Evolutionary conservation across 352 stramenopile genomes (phyloP), one percentile per base, ranked within the genome.

Genomic region (Globisporangium camurandrum): DNA sequence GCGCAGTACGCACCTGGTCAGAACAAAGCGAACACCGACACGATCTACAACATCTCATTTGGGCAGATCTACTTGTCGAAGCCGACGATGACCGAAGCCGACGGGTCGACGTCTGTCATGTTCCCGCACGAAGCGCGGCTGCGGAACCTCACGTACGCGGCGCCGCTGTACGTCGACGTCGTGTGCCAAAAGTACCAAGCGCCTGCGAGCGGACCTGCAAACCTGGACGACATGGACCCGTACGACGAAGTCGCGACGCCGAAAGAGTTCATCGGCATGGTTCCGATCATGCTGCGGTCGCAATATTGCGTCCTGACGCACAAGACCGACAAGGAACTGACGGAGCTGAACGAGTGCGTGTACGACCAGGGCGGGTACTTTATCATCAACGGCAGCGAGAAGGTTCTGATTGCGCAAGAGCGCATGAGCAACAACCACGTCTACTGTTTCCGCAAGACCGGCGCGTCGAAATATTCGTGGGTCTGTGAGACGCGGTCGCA

Each of bases 321-420:
- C 58, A 94, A 95, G 68, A 93, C 76, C 6, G 92, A 98, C 64
- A 93, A 96, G 66, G 86, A 97, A 57, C 69, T 97, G 5, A 96
- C 88, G 22, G 86, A 97, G 45, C 67, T 97, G 30, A 95, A 95
- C 59, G 97, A 99, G 76, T 99, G 97, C 66, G 97, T 99, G 48
- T 99, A 99, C 69, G 97, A 99, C 75, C 97, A 99, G 71, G 97
- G 97, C 31, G 97, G 97, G 20, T 99, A 99, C 74, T 99, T 99
- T 74, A 95, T 99, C 41, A 98, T 98, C 61, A 98, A 98, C 67
- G 95, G 95, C 43, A 95, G 83, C 38, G 94, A 98, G 58, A 98
- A 98, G 69, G 97, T 99, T 50, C 90, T 99, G 40, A 98, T 99
- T 62, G 97, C 97, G 0, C 97, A 99, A 64, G 97, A 99, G 64